Conservation (phyloP, 768 basidiomycete species). For the Serendipita sp. region DNA sequence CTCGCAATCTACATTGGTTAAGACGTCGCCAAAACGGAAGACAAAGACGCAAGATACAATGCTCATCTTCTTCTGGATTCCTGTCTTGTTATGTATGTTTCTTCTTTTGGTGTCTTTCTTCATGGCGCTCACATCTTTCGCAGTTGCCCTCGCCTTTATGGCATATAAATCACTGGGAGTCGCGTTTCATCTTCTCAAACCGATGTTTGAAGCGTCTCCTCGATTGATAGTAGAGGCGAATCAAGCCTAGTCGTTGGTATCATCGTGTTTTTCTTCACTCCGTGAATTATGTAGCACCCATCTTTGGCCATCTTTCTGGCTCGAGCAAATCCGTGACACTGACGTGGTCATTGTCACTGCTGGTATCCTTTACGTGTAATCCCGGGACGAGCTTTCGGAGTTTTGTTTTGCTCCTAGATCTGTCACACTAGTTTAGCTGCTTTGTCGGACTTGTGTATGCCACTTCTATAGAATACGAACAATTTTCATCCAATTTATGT, state of each 20-base stretch:
- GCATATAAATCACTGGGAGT: not conserved
- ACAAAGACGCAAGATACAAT: slow-evolving; percentile 1
- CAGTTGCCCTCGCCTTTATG: not conserved
- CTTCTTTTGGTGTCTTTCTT: not conserved
- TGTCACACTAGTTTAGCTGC: too few relatives aligned
- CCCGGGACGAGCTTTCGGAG: too few relatives aligned
- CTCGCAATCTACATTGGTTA: not conserved
- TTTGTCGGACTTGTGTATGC: too few relatives aligned
- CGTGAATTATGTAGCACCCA: not conserved
- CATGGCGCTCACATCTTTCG: too few relatives aligned
- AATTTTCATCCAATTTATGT: too few relatives aligned
- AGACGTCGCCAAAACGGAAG: not conserved
- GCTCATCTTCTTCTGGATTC: slow-evolving; percentile 5
- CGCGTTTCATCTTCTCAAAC: not conserved
- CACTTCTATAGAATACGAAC: too few relatives aligned
- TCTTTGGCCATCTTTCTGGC: too few relatives aligned
- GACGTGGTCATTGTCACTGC: too few relatives aligned
- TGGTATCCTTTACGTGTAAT: too few relatives aligned
- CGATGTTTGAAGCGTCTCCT: not conserved
- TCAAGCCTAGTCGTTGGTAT: not conserved
- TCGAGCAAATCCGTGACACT: too few relatives aligned
- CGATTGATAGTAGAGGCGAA: not conserved
- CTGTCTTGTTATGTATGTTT: not conserved
- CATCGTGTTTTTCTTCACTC: not conserved
- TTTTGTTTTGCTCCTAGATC: too few relatives aligned